phyloP scores from a whole-genome alignment of 768 basidiomycete genomes.

The Phlebiopsis gigantea region DNA sequence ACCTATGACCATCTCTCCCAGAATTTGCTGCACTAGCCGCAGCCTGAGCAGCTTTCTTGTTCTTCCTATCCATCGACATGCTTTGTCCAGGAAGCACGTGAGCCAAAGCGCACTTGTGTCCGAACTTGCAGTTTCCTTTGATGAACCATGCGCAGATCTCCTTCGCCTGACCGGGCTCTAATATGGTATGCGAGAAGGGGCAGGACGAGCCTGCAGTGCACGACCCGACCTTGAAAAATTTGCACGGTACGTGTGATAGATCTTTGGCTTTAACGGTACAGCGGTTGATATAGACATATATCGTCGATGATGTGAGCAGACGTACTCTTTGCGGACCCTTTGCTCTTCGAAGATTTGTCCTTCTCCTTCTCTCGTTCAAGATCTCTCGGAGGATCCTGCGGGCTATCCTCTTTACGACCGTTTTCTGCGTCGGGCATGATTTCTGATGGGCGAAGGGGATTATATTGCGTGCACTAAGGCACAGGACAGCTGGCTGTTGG shows the following conservation, averaged over 20 bases:
- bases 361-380: conserved; percentile 1
- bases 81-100: conserved; percentile 92
- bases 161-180: conserved; percentile 75
- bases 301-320: not conserved
- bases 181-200: conserved; percentile 82
- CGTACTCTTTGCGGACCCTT: conserved; percentile 22
- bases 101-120: conserved; percentile 84
- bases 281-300: conserved; percentile 5
- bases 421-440: conserved; percentile 1
- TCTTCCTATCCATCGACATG: conserved; percentile 95
- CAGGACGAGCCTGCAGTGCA: conserved; percentile 94
- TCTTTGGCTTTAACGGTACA: conserved; percentile 58
- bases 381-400: not conserved
- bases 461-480: not conserved
- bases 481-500: not conserved
- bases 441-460: not conserved
- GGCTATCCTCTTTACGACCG: conserved; percentile 1
- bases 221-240: conserved; percentile 92
- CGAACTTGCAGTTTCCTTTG: conserved; percentile 87
- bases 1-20: conserved; percentile 30
- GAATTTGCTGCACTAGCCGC: conserved; percentile 37
- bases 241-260: conserved; percentile 94
- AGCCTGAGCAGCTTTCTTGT: conserved; percentile 86
- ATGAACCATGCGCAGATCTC: conserved; percentile 87
- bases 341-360: conserved; percentile 19